Conservation (phyloP, 1,284 basidiomycete species). For the Violaceomyces palustris region DNA sequence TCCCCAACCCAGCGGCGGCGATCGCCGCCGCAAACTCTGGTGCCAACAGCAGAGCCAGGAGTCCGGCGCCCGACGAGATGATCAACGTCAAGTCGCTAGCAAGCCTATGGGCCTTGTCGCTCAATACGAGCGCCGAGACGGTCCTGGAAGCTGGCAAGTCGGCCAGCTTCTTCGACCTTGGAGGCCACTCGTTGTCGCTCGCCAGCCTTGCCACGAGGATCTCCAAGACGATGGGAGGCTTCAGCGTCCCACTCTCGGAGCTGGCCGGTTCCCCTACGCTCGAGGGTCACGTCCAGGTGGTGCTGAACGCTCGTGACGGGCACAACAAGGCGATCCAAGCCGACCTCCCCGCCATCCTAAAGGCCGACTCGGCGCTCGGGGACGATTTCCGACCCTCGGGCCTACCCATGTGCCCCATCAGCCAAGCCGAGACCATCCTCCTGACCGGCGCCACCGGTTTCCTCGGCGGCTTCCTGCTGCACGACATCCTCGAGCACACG, state of each 20-base stretch:
- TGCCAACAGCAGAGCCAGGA: constrained; percentile 19
- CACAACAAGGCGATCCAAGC: constrained; percentile 48
- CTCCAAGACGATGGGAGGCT: constrained; percentile 44
- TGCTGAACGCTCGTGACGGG: constrained; percentile 44
- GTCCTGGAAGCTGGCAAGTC: constrained; percentile 29
- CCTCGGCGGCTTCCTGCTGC: constrained; percentile 50
- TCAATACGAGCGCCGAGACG: constrained; percentile 36
- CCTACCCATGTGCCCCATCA: constrained; percentile 18
- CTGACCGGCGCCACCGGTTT: constrained; percentile 53
- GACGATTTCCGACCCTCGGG: constrained; percentile 40
- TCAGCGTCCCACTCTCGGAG: constrained; percentile 42
- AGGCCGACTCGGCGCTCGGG: constrained; percentile 39
- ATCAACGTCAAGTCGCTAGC: constrained; percentile 42
- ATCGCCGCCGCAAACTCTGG: constrained; percentile 22
- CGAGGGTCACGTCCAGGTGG: constrained; percentile 41
- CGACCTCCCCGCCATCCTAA: constrained; percentile 48
- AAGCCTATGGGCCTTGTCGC: constrained; percentile 44
- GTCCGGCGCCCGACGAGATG: constrained; percentile 23
- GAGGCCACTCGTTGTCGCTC: constrained; percentile 48
- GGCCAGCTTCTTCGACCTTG: constrained; percentile 49
- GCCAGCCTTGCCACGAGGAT: constrained; percentile 46
- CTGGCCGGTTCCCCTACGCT: constrained; percentile 44
- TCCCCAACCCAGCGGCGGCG: constrained; percentile 36
- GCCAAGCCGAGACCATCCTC: constrained; percentile 41
- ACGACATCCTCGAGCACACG: constrained; percentile 43